phyloP scores from a whole-genome alignment of 2,329 filamentous ascomycete genomes.

The Alternaria gaisen region DNA sequence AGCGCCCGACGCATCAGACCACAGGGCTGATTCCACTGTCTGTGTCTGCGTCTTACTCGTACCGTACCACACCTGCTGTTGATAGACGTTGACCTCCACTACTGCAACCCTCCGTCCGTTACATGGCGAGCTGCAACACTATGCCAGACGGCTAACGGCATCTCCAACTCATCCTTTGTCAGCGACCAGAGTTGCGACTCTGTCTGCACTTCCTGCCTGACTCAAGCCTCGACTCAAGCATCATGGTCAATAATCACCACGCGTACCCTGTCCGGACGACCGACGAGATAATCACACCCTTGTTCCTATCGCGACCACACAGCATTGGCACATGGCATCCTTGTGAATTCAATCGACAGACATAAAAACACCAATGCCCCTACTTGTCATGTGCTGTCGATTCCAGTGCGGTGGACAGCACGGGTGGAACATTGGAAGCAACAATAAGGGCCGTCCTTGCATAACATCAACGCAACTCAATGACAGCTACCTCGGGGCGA shows the following conservation, averaged over 20 bases:
- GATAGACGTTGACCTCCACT: slow-evolving; percentile 8
- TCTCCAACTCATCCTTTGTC: neutral
- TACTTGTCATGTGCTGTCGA: slow-evolving; percentile 24
- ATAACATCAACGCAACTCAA: slow-evolving; percentile 25
- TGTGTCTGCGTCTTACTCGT: slow-evolving; percentile 10
- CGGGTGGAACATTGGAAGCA: slow-evolving; percentile 43
- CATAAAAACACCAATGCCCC: neutral
- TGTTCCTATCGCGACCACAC: slow-evolving; percentile 25
- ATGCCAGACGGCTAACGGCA: neutral
- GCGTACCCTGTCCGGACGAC: slow-evolving; percentile 18
- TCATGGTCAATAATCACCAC: neutral
- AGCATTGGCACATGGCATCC: slow-evolving; percentile 51
- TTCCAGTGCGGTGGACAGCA: slow-evolving; percentile 29
- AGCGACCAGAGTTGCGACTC: slow-evolving; percentile 3
- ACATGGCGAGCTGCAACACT: slow-evolving; percentile 16
- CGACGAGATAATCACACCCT: slow-evolving; percentile 26
- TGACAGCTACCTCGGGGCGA: slow-evolving; percentile 17
- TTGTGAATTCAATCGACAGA: slow-evolving; percentile 25
- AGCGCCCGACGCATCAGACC: slow-evolving; percentile 32
- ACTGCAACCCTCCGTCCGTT: slow-evolving; percentile 11
- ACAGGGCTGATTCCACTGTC: slow-evolving; percentile 29
- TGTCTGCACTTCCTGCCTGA: slow-evolving; percentile 16
- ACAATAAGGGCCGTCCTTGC: slow-evolving; percentile 37
- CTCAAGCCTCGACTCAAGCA: slow-evolving; percentile 19
- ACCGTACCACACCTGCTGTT: slow-evolving; percentile 25